Evolutionary conservation across 805 yeast species (phyloP).

Genomic region (Saccharomycopsis guyanensis): DNA sequence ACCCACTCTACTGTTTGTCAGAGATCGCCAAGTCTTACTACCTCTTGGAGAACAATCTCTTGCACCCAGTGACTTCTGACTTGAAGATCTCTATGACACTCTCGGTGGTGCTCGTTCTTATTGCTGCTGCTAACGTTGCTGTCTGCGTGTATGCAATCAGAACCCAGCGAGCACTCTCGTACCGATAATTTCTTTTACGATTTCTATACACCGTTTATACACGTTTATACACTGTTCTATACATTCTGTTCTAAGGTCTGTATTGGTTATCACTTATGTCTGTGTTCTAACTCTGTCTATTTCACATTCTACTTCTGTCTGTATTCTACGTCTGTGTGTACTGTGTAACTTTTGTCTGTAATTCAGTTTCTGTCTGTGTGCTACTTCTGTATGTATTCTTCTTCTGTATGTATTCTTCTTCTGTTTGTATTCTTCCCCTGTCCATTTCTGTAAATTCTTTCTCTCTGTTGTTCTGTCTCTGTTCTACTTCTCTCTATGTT

Average conservation of each 20-base stretch:
- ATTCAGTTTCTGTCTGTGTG: neutral
- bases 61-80: conserved; percentile 10
- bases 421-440: neutral
- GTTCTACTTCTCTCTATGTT: no score
- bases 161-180: conserved; percentile 1
- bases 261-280: no score
- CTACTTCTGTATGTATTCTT: neutral
- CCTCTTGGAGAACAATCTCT: conserved; percentile 4
- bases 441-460: no score
- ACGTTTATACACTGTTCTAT: no score
- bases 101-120: conserved; percentile 2
- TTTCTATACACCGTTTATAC: no score
- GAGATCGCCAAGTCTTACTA: conserved; percentile 2
- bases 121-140: neutral
- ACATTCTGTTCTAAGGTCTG: no score
- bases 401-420: neutral
- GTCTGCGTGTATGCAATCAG: conserved; percentile 2
- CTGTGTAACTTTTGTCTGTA: no score
- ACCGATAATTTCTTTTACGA: neutral
- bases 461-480: no score
- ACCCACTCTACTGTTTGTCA: conserved; percentile 6
- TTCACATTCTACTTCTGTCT: no score
- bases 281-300: no score
- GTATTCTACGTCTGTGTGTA: no score
- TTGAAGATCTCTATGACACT: conserved; percentile 15